phyloP scores from a whole-genome alignment of 2,329 filamentous ascomycete genomes.

The Colletotrichum acutatum region DNA sequence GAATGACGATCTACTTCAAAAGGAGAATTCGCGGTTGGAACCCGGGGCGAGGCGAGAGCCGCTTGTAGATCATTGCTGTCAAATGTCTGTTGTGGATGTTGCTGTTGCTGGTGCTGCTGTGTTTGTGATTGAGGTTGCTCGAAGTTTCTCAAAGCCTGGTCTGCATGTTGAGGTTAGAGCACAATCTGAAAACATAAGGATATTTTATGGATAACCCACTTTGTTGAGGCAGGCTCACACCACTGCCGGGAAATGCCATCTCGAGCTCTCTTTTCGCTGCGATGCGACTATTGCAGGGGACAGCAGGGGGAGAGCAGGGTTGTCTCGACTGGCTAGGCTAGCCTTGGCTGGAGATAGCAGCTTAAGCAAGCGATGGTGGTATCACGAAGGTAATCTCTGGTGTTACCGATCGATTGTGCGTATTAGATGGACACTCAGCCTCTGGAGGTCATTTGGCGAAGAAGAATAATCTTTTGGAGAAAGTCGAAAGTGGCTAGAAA shows the following conservation, averaged over 20 bases:
- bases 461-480: background rate
- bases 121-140: background rate
- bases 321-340: background rate
- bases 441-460: background rate
- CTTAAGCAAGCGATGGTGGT: background rate
- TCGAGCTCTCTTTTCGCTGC: background rate
- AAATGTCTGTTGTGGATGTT: background rate
- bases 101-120: slow-evolving; percentile 8
- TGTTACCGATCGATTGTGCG: background rate
- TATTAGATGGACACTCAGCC: background rate
- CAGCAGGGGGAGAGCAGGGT: slow-evolving; percentile 7
- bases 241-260: slow-evolving; percentile 1
- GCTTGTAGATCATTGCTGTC: background rate
- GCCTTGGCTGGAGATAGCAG: background rate
- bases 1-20: background rate
- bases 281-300: background rate
- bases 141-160: background rate
- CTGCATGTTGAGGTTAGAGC: background rate
- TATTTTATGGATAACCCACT: slow-evolving; percentile 3
- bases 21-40: background rate
- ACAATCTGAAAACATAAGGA: background rate
- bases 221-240: slow-evolving; percentile 18
- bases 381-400: background rate
- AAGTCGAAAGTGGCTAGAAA: background rate
- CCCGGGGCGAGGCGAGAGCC: background rate